A percentile compares a stretch with the other conserved stretches of the same genome.
These are phyloP conservation scores for Suillus subaureus DNA, from an alignment of 768 basidiomycete genomes.

Conservation along the genomic window DNA sequence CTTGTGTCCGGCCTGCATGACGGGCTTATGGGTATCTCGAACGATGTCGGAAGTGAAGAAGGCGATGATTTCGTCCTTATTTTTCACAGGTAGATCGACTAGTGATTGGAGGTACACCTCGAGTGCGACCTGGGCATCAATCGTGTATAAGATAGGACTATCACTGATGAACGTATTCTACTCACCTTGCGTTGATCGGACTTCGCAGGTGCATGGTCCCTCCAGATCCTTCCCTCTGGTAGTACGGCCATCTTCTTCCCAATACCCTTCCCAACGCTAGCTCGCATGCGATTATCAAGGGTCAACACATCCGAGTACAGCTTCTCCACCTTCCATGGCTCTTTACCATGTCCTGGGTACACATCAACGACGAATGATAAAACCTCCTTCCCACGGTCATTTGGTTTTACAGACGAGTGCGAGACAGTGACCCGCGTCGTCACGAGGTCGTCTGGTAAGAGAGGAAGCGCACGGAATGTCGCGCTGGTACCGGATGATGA, in stretches of 20 bases:
- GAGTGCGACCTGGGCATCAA: slow-evolving; percentile 56
- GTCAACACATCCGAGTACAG: slow-evolving; percentile 91
- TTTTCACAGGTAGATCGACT: slow-evolving; percentile 79
- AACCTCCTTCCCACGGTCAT: slow-evolving; percentile 91
- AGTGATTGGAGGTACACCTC: slow-evolving; percentile 87
- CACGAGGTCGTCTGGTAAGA: slow-evolving; percentile 71
- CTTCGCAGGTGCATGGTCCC: slow-evolving; percentile 94
- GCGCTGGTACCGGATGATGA: slow-evolving; percentile 33
- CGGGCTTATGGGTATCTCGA: slow-evolving; percentile 72
- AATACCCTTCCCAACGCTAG: slow-evolving; percentile 56
- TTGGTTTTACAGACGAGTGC: slow-evolving; percentile 83
- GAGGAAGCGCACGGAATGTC: slow-evolving; percentile 72
- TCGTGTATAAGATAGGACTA: slow-evolving; percentile 16
- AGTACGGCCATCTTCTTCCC: slow-evolving; percentile 78
- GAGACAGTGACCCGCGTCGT: slow-evolving; percentile 71
- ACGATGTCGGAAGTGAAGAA: slow-evolving; percentile 93
- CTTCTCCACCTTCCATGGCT: slow-evolving; percentile 87
- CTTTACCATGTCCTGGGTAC: slow-evolving; percentile 69
- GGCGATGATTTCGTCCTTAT: slow-evolving; percentile 85
- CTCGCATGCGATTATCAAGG: slow-evolving; percentile 78
- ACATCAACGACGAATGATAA: slow-evolving; percentile 85
- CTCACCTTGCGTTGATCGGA: slow-evolving; percentile 94
- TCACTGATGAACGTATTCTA: slow-evolving; percentile 16
- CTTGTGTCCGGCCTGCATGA: slow-evolving; percentile 82
- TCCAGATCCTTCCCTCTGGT: slow-evolving; percentile 94